Evolutionary conservation across 306 rosid genomes (phyloP), one percentile per base, ranked within the genome.

Genomic region (Herpetospermum pedunculosum): DNA sequence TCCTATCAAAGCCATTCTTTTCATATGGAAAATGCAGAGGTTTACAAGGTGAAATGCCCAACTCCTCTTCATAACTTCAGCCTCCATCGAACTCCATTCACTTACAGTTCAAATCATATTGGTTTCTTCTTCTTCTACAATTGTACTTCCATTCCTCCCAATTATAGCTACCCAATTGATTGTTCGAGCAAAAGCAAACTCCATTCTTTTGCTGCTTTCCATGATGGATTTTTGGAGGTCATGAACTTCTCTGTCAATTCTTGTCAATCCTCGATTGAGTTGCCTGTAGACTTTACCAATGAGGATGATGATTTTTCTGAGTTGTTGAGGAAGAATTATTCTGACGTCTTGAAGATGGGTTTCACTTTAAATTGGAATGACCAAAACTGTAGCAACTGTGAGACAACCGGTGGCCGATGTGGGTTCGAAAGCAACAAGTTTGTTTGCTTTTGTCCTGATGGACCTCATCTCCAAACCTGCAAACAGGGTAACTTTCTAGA

Each of bases 331-430:
- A 88, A 70, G 91, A 84, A 30, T 68, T 85, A 87, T 32, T 43
- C 73, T 2, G 87, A 88, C 2, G 50, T 90, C 62, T 62, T 90
- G 82, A 81, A 83, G 80, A 83, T 82, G 88, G 98, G 96, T 46
- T 88, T 83, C 76, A 19, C 78, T 75, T 82, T 88, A 82, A 85
- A 79, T 73, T 87, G 98, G 90, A 80, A 54, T 70, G 84, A 77
- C 29, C 84, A 79, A 64, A 76, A 83, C 64, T 92, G 92, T 63
- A 74, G 82, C 55, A 40, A 46, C 25, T 87, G 92, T 79, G 83
- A 82, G 78, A 72, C 2, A 19, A 88, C 92, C 70, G 91, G 88
- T 6, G 89, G 96, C 21, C 76, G 84, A 6, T 88, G 98, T 80
- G 90, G 92, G 47, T 83, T 80, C 65, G 80, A 76, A 29, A 30